Percentiles rank a stretch among this genome's conserved stretches.
These are phyloP conservation scores for Nakazawaea populi DNA, from an alignment of 805 yeast species.

Conservation along the genomic window DNA sequence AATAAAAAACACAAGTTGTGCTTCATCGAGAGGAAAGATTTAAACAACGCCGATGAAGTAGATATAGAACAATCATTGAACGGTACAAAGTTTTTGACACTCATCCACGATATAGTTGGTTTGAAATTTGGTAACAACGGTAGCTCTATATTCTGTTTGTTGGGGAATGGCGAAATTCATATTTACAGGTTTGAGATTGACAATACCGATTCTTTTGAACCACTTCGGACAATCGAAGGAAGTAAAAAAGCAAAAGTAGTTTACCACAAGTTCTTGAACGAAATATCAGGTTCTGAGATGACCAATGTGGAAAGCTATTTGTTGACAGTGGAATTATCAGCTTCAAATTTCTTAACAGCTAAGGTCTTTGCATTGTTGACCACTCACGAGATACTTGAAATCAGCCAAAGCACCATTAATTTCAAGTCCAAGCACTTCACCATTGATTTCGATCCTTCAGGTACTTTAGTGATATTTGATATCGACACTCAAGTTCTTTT, in stretches of 20 bases:
- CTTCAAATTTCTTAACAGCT: slow-evolving; percentile 8
- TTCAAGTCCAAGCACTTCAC: slow-evolving; percentile 6
- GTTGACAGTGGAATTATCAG: slow-evolving; percentile 10
- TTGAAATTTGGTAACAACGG: slow-evolving; percentile 23
- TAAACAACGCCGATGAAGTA: slow-evolving; percentile 22
- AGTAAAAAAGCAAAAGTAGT: slow-evolving; percentile 18
- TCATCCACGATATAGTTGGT: slow-evolving; percentile 15
- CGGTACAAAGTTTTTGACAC: slow-evolving; percentile 20
- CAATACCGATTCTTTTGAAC: slow-evolving; percentile 12
- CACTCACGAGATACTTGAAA: slow-evolving; percentile 20
- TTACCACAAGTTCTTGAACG: slow-evolving; percentile 10
- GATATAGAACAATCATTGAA: slow-evolving; percentile 26
- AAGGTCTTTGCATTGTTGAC: slow-evolving; percentile 21
- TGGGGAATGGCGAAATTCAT: slow-evolving; percentile 25
- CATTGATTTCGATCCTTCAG: slow-evolving; percentile 22
- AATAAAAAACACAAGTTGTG: slow-evolving; percentile 25
- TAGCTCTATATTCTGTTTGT: slow-evolving; percentile 24
- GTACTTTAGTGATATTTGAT: slow-evolving; percentile 22
- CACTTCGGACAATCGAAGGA: slow-evolving; percentile 22
- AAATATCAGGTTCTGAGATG: neutral
- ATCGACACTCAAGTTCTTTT: slow-evolving; percentile 15
- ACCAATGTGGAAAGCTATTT: slow-evolving; percentile 9
- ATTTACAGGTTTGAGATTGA: slow-evolving; percentile 8
- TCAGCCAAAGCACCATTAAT: slow-evolving; percentile 21
- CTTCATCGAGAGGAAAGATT: slow-evolving; percentile 16